Percentiles rank a stretch among this genome's conserved stretches.
These are phyloP conservation scores for Backusella psychrophila DNA, from an alignment of 192 early-diverging fungal genomes.

Conservation along the genomic window DNA sequence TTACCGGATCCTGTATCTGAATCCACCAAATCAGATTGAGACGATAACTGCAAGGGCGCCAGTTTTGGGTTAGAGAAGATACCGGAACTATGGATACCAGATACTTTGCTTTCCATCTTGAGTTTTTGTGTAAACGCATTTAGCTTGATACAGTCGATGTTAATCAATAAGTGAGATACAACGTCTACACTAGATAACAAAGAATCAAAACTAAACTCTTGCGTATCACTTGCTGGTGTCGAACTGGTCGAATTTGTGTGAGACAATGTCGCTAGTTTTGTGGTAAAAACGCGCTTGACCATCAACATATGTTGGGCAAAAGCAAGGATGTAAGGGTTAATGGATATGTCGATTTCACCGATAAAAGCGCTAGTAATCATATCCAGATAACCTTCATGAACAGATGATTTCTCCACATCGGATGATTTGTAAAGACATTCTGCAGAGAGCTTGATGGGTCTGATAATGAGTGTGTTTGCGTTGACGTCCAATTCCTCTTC, in stretches of 20 bases:
- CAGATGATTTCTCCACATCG: neutral
- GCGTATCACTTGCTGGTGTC: neutral
- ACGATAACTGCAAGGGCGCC: neutral
- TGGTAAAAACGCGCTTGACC: conserved; percentile 51
- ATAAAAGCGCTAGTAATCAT: conserved; percentile 38
- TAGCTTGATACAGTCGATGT: conserved; percentile 42
- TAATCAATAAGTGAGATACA: conserved; percentile 41
- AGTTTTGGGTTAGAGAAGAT: conserved; percentile 42
- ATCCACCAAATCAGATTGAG: conserved; percentile 13
- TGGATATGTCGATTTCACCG: conserved; percentile 31
- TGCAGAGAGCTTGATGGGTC: conserved; percentile 30
- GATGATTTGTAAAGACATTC: conserved; percentile 39
- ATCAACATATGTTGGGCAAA: conserved; percentile 55
- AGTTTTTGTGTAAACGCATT: conserved; percentile 47
- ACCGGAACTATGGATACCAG: conserved; percentile 42
- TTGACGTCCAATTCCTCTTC: conserved; percentile 36
- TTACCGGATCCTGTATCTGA: conserved; percentile 36
- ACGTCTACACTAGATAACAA: conserved; percentile 44
- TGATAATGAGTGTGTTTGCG: conserved; percentile 47
- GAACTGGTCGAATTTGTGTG: conserved; percentile 4
- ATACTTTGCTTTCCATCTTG: conserved; percentile 35
- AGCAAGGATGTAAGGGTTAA: conserved; percentile 54
- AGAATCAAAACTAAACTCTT: neutral
- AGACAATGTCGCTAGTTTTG: conserved; percentile 33
- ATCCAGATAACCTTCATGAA: conserved; percentile 42